Percentiles rank a stretch among this genome's conserved stretches.
These are phyloP conservation scores for Rhizopogon rudus DNA, from an alignment of 768 basidiomycete species.

Conservation along the genomic window DNA sequence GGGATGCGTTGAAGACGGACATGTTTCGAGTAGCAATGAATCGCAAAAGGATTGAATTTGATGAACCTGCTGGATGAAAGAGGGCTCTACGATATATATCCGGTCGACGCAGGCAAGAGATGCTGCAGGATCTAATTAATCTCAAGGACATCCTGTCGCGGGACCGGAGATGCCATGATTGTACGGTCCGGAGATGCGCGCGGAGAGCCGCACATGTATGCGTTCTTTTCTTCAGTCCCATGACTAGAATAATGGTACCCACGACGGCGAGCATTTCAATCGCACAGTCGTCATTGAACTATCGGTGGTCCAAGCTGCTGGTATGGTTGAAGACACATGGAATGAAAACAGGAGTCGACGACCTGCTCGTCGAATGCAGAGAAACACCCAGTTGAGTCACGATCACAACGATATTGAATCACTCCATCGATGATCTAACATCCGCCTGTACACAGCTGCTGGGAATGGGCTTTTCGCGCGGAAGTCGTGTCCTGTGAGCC, in stretches of 20 bases:
- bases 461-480: conserved; percentile 69
- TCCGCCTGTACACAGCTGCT: conserved; percentile 35
- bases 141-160: not conserved
- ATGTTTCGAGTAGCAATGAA: conserved; percentile 32
- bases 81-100: not conserved
- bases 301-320: conserved; percentile 43
- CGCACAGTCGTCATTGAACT: conserved; percentile 3
- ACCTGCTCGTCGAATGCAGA: conserved; percentile 48
- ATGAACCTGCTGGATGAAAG: not conserved
- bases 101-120: not conserved
- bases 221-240: conserved; percentile 2
- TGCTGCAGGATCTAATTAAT: conserved; percentile 1
- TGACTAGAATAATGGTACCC: conserved; percentile 2
- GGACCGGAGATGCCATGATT: conserved; percentile 1
- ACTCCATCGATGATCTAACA: not conserved
- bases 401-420: not conserved
- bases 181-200: not conserved
- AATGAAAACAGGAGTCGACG: conserved; percentile 31
- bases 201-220: conserved; percentile 6
- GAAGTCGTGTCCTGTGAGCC: conserved; percentile 36
- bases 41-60: not conserved
- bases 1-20: conserved; percentile 79
- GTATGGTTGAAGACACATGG: conserved; percentile 49
- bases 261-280: conserved; percentile 3
- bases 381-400: conserved; percentile 29